Percentiles rank a stretch among this genome's conserved stretches.
Conservation (phyloP, 805 yeast genomes). For the Yarrowia divulgata region DNA sequence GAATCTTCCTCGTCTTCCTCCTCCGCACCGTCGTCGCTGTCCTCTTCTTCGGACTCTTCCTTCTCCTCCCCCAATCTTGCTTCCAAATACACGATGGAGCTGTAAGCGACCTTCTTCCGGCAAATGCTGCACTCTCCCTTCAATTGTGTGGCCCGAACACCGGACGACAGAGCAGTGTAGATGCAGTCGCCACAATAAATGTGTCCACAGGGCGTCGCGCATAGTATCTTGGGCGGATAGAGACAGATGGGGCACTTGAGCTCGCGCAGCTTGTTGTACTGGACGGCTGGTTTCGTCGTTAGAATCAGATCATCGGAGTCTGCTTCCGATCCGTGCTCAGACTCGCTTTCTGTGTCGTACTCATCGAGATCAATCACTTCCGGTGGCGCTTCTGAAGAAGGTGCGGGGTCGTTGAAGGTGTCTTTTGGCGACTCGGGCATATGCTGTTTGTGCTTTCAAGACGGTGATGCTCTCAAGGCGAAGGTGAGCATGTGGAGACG, state of each 20-base stretch:
- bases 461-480: neutral
- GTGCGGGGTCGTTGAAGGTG: no score
- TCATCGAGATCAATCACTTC: conserved; percentile 15
- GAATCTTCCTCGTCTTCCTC: neutral
- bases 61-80: neutral
- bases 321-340: neutral
- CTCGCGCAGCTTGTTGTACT: conserved; percentile 6
- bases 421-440: neutral
- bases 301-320: conserved; percentile 4
- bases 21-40: neutral
- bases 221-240: conserved; percentile 5
- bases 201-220: conserved; percentile 25
- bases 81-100: conserved; percentile 10
- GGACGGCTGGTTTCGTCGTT: neutral
- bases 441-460: neutral
- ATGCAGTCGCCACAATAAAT: conserved; percentile 12
- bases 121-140: conserved; percentile 14
- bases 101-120: conserved; percentile 1
- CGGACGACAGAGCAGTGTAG: neutral
- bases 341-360: neutral
- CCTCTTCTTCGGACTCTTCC: neutral
- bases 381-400: neutral
- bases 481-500: neutral
- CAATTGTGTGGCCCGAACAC: neutral
- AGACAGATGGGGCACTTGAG: conserved; percentile 11